Conservation (phyloP, 805 yeast species). For the Schwanniomyces vanrijiae region DNA sequence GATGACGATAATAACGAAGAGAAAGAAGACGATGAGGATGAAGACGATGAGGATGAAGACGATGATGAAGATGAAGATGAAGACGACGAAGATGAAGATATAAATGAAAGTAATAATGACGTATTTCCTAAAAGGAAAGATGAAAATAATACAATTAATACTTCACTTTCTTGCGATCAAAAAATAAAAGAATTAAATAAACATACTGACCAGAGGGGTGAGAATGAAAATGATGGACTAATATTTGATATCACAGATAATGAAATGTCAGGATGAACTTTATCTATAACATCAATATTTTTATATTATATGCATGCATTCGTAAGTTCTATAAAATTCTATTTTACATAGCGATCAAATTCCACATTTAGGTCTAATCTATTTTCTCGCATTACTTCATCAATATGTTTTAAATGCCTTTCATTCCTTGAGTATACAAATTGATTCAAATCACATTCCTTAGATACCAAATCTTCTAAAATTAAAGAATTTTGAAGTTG, state of each 20-base stretch:
- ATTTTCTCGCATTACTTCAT: slow-evolving; percentile 10
- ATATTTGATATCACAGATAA: slow-evolving; percentile 22
- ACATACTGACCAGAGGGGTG: not conserved
- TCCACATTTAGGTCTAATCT: slow-evolving; percentile 13
- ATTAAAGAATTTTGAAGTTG: slow-evolving; percentile 19
- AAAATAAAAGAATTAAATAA: too few relatives aligned
- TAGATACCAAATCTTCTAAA: slow-evolving; percentile 12
- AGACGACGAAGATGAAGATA: slow-evolving; percentile 28
- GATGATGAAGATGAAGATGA: slow-evolving; percentile 40
- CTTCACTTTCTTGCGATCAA: too few relatives aligned
- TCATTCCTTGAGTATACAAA: slow-evolving; percentile 21
- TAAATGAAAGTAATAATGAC: slow-evolving; percentile 7
- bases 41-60: slow-evolving; percentile 38
- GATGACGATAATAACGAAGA: slow-evolving; percentile 36
- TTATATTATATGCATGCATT: not conserved
- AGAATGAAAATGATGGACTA: slow-evolving; percentile 10
- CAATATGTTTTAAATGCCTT: slow-evolving; percentile 17
- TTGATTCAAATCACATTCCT: slow-evolving; percentile 20
- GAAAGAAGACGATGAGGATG: slow-evolving; percentile 38
- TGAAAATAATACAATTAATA: not conserved
- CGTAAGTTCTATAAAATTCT: not conserved
- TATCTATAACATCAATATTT: not conserved
- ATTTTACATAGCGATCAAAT: not conserved
- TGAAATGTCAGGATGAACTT: slow-evolving; percentile 1
- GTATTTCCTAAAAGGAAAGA: slow-evolving; percentile 1